Conservation (phyloP, 805 yeast species). For the Nakazawaea siamensis region DNA sequence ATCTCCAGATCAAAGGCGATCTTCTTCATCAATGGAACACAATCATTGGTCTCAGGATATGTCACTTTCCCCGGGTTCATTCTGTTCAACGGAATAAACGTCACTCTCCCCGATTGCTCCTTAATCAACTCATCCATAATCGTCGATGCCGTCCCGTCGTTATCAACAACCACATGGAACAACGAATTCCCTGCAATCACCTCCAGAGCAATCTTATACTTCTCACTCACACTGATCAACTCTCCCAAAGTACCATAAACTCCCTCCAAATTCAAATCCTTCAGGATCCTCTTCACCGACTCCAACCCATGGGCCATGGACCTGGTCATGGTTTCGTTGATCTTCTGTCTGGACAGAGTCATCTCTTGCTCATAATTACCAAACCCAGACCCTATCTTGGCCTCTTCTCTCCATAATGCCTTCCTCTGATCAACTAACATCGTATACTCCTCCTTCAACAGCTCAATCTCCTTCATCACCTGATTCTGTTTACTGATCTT, state of each 20-base stretch:
- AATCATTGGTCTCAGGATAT: constrained; percentile 60
- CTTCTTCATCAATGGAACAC: constrained; percentile 72
- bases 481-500: constrained; percentile 16
- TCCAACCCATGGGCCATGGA: constrained; percentile 60
- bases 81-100: constrained; percentile 85
- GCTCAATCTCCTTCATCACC: constrained; percentile 19
- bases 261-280: constrained; percentile 46
- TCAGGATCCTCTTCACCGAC: constrained; percentile 57
- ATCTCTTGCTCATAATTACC: constrained; percentile 51
- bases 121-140: constrained; percentile 70
- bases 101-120: constrained; percentile 72
- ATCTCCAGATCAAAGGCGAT: constrained; percentile 52
- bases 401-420: constrained; percentile 71
- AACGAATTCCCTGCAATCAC: constrained; percentile 82
- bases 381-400: constrained; percentile 47
- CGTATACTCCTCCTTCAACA: constrained; percentile 31
- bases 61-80: constrained; percentile 31
- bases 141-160: constrained; percentile 71
- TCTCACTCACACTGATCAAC: constrained; percentile 69
- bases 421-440: constrained; percentile 60
- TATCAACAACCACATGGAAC: constrained; percentile 85
- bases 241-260: constrained; percentile 87
- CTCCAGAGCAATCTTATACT: constrained; percentile 80
- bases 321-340: constrained; percentile 71
- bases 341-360: constrained; percentile 45